A percentile compares a stretch with the other conserved stretches of the same genome.
Conservation (phyloP, 345 rosid genomes). For the Aurinia saxatilis region DNA sequence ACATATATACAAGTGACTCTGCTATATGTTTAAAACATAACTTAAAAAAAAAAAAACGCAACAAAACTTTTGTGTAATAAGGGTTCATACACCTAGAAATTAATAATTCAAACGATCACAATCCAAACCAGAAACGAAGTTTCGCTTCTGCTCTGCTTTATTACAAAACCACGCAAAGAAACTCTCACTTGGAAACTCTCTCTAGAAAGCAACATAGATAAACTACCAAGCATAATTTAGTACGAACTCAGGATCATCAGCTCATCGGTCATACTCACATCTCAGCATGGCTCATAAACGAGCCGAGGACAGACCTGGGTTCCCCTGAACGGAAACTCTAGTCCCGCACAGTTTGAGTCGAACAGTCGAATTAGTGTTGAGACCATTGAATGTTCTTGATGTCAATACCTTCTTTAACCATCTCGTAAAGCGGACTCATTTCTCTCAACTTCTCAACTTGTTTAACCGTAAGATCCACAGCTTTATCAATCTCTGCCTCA, state of each 20-base stretch:
- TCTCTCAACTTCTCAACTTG: constrained; percentile 93
- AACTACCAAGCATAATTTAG: constrained; percentile 3
- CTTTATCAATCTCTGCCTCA: constrained; percentile 75
- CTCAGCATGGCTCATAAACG: not conserved
- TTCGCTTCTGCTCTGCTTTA: constrained; percentile 14
- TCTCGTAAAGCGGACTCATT: constrained; percentile 95
- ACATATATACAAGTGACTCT: no score
- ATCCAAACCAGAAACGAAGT: not conserved
- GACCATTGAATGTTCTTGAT: constrained; percentile 85
- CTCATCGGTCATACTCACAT: not conserved
- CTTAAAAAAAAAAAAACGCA: not conserved
- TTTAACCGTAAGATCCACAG: constrained; percentile 69
- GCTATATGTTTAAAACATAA: no score
- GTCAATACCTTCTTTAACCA: constrained; percentile 87
- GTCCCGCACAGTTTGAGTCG: not conserved
- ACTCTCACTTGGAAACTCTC: constrained; percentile 14
- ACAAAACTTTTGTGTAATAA: not conserved
- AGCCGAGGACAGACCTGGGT: not conserved
- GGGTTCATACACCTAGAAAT: not conserved
- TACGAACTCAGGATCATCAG: not conserved
- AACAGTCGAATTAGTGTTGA: constrained; percentile 51
- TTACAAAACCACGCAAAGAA: constrained; percentile 21
- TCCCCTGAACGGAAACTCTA: no score
- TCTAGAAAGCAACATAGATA: constrained; percentile 5
- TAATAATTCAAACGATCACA: constrained; percentile 7